Conservation (phyloP, 768 basidiomycete genomes). For the Amanita thiersii region DNA sequence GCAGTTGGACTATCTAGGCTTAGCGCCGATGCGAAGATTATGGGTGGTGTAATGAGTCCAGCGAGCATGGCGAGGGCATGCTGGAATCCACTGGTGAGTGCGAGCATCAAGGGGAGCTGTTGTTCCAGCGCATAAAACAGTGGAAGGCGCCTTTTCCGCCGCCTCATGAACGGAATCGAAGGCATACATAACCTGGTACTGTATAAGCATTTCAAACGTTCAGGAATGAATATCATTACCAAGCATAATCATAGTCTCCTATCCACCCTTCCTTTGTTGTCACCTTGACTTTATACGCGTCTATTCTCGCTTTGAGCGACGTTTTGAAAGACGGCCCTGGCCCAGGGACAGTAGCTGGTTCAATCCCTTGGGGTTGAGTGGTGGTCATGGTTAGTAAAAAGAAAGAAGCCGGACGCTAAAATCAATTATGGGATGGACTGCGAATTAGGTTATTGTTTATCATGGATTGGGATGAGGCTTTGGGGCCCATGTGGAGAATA, state of each 20-base stretch:
- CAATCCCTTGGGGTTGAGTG: not conserved
- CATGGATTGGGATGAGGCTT: too few relatives aligned
- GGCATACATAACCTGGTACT: conserved; percentile 54
- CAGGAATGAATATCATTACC: conserved; percentile 21
- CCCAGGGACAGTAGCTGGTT: not conserved
- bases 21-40: conserved; percentile 63
- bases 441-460: not conserved
- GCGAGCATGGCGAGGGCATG: conserved; percentile 80
- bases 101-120: conserved; percentile 65
- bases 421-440: not conserved
- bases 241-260: conserved; percentile 76
- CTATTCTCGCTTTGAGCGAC: not conserved
- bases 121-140: conserved; percentile 74
- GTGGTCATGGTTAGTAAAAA: not conserved
- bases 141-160: conserved; percentile 31
- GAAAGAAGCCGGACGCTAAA: not conserved
- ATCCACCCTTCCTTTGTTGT: conserved; percentile 61
- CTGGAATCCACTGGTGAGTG: conserved; percentile 65
- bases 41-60: conserved; percentile 77
- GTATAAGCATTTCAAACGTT: not conserved
- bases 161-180: conserved; percentile 46
- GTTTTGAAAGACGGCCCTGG: not conserved
- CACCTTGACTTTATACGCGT: conserved; percentile 21
- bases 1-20: conserved; percentile 50
- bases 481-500: too few relatives aligned